These are phyloP conservation scores for Carex kokanica DNA, from an alignment of 176 grass and related monocot genomes.

Conservation along the genomic window DNA sequence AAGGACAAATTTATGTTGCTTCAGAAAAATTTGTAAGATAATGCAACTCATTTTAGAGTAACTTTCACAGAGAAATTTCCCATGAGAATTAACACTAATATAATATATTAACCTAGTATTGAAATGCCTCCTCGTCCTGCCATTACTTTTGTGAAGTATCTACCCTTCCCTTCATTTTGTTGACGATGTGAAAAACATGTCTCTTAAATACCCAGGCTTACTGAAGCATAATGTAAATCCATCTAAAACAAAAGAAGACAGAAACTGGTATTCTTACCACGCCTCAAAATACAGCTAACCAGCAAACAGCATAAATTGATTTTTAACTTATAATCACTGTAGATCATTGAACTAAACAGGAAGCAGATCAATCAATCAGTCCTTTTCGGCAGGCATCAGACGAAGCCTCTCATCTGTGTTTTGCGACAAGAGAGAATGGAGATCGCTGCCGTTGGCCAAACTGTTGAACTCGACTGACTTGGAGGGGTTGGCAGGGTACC, in stretches of 20 bases:
- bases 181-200: not conserved
- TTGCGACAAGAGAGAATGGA: slow-evolving; percentile 65
- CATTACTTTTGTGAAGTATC: not conserved
- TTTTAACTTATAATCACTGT: not conserved
- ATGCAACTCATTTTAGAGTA: not conserved
- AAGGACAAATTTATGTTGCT: not conserved
- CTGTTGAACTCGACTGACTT: slow-evolving; percentile 95
- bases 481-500: slow-evolving; percentile 67
- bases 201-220: not conserved
- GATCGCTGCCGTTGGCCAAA: slow-evolving; percentile 84
- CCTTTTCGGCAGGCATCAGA: slow-evolving; percentile 56
- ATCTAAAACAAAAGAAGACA: not conserved
- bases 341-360: not conserved
- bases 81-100: not conserved
- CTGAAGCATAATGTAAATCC: not conserved
- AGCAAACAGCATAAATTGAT: not conserved
- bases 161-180: not conserved
- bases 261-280: not conserved
- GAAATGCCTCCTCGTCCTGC: not conserved
- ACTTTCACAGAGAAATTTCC: not conserved
- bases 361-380: slow-evolving; percentile 6
- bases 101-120: not conserved
- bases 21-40: not conserved
- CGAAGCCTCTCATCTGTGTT: slow-evolving; percentile 43
- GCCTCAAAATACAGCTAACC: not conserved